These are phyloP conservation scores for Chaetomidium leptoderma DNA, from an alignment of 495 filamentous ascomycete genomes.

Conservation along the genomic window DNA sequence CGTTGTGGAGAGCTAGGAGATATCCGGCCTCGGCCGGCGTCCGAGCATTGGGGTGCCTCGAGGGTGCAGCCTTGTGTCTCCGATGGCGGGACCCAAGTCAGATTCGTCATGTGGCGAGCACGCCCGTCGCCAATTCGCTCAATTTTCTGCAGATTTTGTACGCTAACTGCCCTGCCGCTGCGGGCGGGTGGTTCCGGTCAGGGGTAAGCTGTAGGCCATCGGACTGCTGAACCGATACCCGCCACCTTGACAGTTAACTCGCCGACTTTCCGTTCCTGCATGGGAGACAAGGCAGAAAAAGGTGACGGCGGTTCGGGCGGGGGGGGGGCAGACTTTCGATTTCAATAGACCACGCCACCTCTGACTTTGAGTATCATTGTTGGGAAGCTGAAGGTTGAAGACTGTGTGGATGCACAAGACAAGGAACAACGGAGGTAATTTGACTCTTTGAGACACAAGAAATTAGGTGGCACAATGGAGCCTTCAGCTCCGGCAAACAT, in stretches of 20 bases:
- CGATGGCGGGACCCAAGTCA: background rate
- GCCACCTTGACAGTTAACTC: conserved; percentile 1
- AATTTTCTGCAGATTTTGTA: too few relatives aligned
- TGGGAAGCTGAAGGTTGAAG: too few relatives aligned
- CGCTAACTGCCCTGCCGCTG: conserved; percentile 2
- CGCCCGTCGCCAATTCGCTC: background rate
- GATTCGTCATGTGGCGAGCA: background rate
- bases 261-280: conserved; percentile 6
- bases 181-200: conserved; percentile 1
- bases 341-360: conserved; percentile 8
- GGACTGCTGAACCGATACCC: background rate
- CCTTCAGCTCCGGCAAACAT: too few relatives aligned
- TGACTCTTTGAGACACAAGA: too few relatives aligned
- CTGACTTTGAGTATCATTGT: background rate
- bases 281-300: background rate
- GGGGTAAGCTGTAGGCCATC: background rate
- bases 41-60: background rate
- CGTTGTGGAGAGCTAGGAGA: conserved; percentile 8
- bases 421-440: too few relatives aligned
- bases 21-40: too few relatives aligned
- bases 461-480: too few relatives aligned
- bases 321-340: too few relatives aligned
- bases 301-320: too few relatives aligned
- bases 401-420: background rate
- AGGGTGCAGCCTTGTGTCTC: conserved; percentile 7